Evolutionary conservation across 257 asterid species (phyloP).

Genomic region (Solanum pennellii): DNA sequence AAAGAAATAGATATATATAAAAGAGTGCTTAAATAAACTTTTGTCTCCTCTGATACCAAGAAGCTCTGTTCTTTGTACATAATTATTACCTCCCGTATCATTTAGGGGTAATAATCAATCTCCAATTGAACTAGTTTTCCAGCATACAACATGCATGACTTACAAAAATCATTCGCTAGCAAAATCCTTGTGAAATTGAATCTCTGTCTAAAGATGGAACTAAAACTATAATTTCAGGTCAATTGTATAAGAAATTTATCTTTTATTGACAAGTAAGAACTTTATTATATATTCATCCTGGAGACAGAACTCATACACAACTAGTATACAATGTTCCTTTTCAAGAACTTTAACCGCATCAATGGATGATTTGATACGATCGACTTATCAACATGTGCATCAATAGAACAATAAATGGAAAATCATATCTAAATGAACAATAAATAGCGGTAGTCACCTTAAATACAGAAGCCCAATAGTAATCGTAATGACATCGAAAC

Average conservation of each 20-base stretch:
- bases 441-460: slow-evolving; percentile 39
- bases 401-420: neutral
- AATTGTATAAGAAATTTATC: neutral
- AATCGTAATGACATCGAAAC: slow-evolving; percentile 86
- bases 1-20: neutral
- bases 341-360: neutral
- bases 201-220: neutral
- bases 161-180: neutral
- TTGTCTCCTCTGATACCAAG: neutral
- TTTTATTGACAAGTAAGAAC: neutral
- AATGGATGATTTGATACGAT: neutral
- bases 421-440: neutral
- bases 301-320: neutral
- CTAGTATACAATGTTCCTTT: neutral
- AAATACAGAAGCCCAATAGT: slow-evolving; percentile 96
- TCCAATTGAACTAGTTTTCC: neutral
- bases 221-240: neutral
- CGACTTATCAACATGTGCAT: neutral
- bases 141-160: neutral
- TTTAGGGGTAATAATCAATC: neutral
- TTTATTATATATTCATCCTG: neutral
- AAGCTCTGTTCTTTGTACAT: neutral
- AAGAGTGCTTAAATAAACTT: neutral
- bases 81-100: neutral
- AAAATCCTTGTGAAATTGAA: neutral